A percentile compares a stretch with the other conserved stretches of the same genome.
These are phyloP conservation scores for Metschnikowia similis DNA, from an alignment of 805 yeast genomes.

Conservation along the genomic window DNA sequence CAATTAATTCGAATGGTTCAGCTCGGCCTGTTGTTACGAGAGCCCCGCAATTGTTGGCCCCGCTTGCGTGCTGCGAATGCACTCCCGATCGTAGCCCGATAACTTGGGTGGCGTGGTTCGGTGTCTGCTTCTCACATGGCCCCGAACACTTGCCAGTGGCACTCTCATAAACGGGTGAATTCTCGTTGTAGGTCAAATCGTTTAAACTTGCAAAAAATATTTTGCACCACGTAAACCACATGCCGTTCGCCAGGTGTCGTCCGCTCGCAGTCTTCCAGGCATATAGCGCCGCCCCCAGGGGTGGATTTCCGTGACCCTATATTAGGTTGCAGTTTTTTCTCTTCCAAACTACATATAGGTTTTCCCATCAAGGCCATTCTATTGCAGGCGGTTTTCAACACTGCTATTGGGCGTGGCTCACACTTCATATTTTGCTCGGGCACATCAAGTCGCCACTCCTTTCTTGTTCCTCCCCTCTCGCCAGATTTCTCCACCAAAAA, in stretches of 20 bases:
- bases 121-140: too few relatives aligned
- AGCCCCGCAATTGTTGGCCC: not conserved
- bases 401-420: not conserved
- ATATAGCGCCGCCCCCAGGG: not conserved
- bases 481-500: slow-evolving; percentile 3
- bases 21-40: not conserved
- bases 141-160: too few relatives aligned
- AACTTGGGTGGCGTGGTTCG: not conserved
- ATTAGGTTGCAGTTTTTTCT: not conserved
- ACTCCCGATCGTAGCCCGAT: not conserved
- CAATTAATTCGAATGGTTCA: not conserved
- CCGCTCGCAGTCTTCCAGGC: slow-evolving; percentile 2
- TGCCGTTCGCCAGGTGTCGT: slow-evolving; percentile 1
- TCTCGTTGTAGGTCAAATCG: not conserved
- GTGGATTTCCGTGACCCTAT: not conserved
- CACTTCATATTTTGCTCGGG: not conserved
- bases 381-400: not conserved
- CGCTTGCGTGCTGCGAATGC: not conserved
- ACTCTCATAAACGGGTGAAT: not conserved
- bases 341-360: too few relatives aligned
- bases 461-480: slow-evolving; percentile 3
- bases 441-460: slow-evolving; percentile 1
- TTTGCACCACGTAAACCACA: not conserved
- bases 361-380: too few relatives aligned
- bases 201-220: not conserved